Evolutionary conservation across 805 yeast genomes (phyloP), one percentile per base, ranked within the genome.

Genomic region (Schizosaccharomyces cryophilus): DNA sequence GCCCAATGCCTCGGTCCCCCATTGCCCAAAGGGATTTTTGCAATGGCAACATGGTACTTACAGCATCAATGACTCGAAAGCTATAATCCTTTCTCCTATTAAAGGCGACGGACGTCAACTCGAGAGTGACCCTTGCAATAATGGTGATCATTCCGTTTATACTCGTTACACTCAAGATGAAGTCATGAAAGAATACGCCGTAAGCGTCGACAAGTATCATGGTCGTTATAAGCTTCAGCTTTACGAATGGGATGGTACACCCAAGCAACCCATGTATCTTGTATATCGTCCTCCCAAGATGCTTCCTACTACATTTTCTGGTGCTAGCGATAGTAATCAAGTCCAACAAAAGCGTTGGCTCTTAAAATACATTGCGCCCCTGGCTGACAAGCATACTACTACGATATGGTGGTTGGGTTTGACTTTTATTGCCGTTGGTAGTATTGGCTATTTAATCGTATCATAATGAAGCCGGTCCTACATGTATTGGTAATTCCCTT

Each of bases 271-370:
- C 0, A 71, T 93, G 67, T 93, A 87, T 72, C 77, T 93, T 70
- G 95, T 94, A 1, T 93, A 89, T 74, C 79, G 79, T 67, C 98
- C 98, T 5, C 94, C 98, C 9, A 77, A 85, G 79, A 93, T 93
- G 98, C 79, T 93, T 63, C 98, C 98, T 26, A 93, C 97, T 0
- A 73, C 70, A 61, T 89, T 96, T 0, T 74, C 93, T 76, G 85
- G 95, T 1, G 74, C 75, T 55, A 63, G 65, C 7, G 47, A 63
- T 2, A 66, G 68, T 4, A 66, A 67, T 5, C 65, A 75, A 4
- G 63, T 73, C 58, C 64, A 70, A 62, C 60, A 67, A 21, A 11
- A 65, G 64, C 21, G 61, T 68, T 1, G 65, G 68, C 19, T 61
- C 59, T 7, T 40, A 31, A 19, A 40, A 9, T n/a, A 6, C 7